Base-by-base conservation (phyloP, 768 basidiomycete genomes). In the Daedaleopsis nitida region DNA sequence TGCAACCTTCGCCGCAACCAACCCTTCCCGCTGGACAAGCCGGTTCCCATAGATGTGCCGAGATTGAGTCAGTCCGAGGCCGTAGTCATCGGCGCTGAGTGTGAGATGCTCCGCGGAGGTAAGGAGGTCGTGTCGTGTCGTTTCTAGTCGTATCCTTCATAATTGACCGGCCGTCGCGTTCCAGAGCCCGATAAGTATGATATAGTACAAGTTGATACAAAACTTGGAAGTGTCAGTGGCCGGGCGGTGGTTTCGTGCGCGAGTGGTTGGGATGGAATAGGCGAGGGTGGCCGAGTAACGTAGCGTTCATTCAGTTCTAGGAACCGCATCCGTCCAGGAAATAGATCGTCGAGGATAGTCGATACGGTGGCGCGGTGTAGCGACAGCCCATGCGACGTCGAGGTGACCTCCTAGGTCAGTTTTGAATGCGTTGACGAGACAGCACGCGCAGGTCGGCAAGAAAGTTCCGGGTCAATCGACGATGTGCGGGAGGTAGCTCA, bases 401-500 rank as follows among this genome's bases (percentile, higher is more conserved):
- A 58, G 43, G 45, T 44, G 44, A 47, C 10, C 39, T n/a, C 51
- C 50, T 35, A 24, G 47, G 48, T 54, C 60, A 35, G 52, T 37
- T 55, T 45, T 34, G 19, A 38, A 34, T 38, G 51, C 43, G 42
- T 61, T 52, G 47, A 58, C 57, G 57, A 55, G 62, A 59, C 37
- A 44, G 62, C 62, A 63, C 24, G 61, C 57, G 57, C 47, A 49
- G 50, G 43, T 59, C 55, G 44, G 10, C 17, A 42, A 19, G 57
- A 52, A n/a, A 43, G 23, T 21, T 50, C 52, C 37, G 49, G 47
- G 23, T 49, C 77, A 76, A 81, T 81, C 79, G 73, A 78, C 79
- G 73, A 80, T 75, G 75, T 65, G 70, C 52, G 52, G 56, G 60
- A 68, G 71, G 65, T 67, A 58, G 63, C 68, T 50, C 57, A 63